A percentile compares a stretch with the other conserved stretches of the same genome.
Evolutionary conservation across 305 asterid genomes (phyloP).

Genomic region (Petunia hybrid): DNA sequence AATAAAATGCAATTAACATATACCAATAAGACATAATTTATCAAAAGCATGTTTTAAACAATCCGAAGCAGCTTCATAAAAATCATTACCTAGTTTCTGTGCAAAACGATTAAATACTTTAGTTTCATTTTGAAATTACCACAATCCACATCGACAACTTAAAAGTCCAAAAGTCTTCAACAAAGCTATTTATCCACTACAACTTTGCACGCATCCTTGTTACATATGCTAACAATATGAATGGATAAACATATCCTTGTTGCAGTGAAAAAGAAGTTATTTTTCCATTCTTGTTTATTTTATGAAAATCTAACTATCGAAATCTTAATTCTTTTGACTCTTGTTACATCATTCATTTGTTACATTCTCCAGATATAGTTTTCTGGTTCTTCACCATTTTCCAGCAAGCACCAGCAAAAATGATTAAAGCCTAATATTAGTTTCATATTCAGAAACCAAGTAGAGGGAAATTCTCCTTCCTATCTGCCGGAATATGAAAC

Average conservation of each 20-base stretch:
- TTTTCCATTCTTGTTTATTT: no score
- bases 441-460: not conserved
- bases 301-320: no score
- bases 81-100: not conserved
- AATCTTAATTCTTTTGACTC: no score
- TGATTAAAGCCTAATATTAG: not conserved
- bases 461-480: conserved; percentile 2
- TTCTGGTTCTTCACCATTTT: no score
- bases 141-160: not conserved
- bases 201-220: not conserved
- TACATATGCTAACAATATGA: not conserved
- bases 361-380: no score
- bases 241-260: not conserved
- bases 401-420: no score
- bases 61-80: not conserved
- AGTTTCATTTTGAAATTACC: conserved; percentile 7
- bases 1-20: not conserved
- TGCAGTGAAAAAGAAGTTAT: no score
- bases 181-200: not conserved
- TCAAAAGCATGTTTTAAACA: not conserved
- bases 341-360: no score
- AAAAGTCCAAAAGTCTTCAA: conserved; percentile 14
- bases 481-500: not conserved
- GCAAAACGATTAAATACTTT: not conserved
- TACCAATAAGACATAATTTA: not conserved